Evolutionary conservation across 306 rosid species (phyloP), one percentile per base, ranked within the genome.

Genomic region (Cicer yamashitae): DNA sequence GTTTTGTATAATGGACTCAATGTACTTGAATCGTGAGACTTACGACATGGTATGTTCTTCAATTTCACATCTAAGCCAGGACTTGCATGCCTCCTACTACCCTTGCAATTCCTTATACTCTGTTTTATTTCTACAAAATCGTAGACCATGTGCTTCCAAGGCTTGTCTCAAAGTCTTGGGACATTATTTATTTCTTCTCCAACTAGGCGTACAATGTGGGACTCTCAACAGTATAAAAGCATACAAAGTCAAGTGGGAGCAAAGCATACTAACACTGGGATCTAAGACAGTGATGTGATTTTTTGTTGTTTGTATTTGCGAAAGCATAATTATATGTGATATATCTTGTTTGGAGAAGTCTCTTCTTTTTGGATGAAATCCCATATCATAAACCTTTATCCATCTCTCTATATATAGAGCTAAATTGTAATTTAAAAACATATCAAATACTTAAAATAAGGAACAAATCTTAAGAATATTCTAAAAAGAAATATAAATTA

Each of bases 1-100:
- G 18, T 60, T 60, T 60, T 60, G 67, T 60, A 60, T 13, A 43
- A 60, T 20, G 54, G 54, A 66, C 18, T 40, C 22, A n/a, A 65
- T 10, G 53, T 44, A 65, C 17, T 43, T 65, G 50, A 65, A 45
- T 1, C 2, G 37, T 17, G 14, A 41, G 46, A 61, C 47, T 61
- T 61, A 62, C 7, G 14, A 13, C 50, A 63, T 39, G 30, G 30
- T 39, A 40, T 40, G 69, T 11, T 61, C 12, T 63, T 63, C 69
- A 14, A 39, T 43, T 41, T 64, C 38, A 41, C 70, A 18, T 43
- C 70, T 64, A 64, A 65, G 38, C 15, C 18, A 10, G 51, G 70
- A 45, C 10, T 18, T 65, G 52, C 37, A 43, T 65, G 52, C n/a
- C 13, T 30, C 18, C 22, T 61, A 37, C 67, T 37, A 61, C 46